Evolutionary conservation across 179 eudicot species (phyloP).

Genomic region (Camellia oleifera): DNA sequence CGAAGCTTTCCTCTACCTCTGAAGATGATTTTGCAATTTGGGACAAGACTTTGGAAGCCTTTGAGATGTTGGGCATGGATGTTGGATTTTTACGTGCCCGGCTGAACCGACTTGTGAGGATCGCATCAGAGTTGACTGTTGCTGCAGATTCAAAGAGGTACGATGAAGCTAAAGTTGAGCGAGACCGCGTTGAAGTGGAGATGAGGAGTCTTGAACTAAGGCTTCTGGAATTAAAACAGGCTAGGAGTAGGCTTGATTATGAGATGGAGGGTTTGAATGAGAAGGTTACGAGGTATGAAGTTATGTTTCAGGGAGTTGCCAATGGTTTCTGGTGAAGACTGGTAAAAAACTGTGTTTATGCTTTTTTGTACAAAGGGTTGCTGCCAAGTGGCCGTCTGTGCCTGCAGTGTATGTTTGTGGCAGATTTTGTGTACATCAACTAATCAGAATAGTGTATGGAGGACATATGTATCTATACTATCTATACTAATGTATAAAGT

Average conservation of each 20-base stretch:
- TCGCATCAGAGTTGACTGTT: conserved; percentile 6
- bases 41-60: conserved; percentile 41
- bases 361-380: not conserved
- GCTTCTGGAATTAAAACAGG: conserved; percentile 11
- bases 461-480: too few relatives aligned
- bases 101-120: conserved; percentile 22
- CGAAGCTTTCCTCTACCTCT: conserved; percentile 11
- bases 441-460: too few relatives aligned
- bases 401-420: too few relatives aligned
- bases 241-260: conserved; percentile 12
- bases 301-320: conserved; percentile 21
- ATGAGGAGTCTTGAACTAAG: conserved; percentile 10
- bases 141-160: conserved; percentile 21
- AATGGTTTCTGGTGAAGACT: conserved; percentile 32
- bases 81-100: conserved; percentile 37
- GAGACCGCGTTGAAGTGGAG: conserved; percentile 21
- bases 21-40: conserved; percentile 31
- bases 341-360: not conserved
- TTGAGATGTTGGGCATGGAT: conserved; percentile 49
- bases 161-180: conserved; percentile 7
- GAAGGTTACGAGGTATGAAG: not conserved
- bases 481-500: too few relatives aligned
- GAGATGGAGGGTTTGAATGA: conserved; percentile 24
- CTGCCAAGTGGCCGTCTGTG: too few relatives aligned
- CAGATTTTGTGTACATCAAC: too few relatives aligned